Base-by-base conservation (phyloP, 352 stramenopile species). In the Phytopythium sindhum region DNA sequence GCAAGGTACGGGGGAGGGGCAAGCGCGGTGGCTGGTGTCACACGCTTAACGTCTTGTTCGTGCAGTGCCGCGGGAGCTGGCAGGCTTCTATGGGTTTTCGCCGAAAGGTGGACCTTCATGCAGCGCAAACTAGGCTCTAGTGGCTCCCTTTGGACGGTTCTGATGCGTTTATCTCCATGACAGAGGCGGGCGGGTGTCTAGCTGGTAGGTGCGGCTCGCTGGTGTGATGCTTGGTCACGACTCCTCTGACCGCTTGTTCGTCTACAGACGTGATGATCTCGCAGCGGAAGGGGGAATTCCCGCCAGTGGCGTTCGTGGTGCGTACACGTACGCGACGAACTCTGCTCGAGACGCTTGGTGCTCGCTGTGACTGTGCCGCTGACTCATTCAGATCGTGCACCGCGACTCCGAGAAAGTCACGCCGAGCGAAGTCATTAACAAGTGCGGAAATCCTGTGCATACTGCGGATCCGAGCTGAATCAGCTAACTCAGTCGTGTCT, bases 201-300 rank as follows among this genome's bases (percentile, higher is more conserved):
- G 81, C 81, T 47, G 81, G 81, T 86, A 68, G 51, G 44, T 28
- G 35, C 29, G 24, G 9, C 29, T 17, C 6, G 5, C 5, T 31
- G 21, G 21, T 50, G 47, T 37, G 24, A 41, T 24, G 41, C 26
- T 24, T 24, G 29, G 11, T 37, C 54, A 9, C 66, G 17, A 21
- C 4, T 42, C 11, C 2, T 19, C 21, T 44, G 41, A 35, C 8
- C 12, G 21, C n/a, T 63, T 9, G 66, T 57, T 65, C 17, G 17
- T 14, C n/a, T 29, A 24, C 44, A 91, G 83, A 92, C 41, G 66
- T 92, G 31, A 90, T 92, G 80, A 89, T 92, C 31, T 88, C 83
- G 50, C 83, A 92, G 69, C 73, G 72, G 45, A 88, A 89, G 61
- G 74, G 73, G 19, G 74, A 80, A 53, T 92, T 85, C 50, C 81